Base-by-base conservation (phyloP, 108 stramenopile species). In the Aurantiochytrium sp. region DNA sequence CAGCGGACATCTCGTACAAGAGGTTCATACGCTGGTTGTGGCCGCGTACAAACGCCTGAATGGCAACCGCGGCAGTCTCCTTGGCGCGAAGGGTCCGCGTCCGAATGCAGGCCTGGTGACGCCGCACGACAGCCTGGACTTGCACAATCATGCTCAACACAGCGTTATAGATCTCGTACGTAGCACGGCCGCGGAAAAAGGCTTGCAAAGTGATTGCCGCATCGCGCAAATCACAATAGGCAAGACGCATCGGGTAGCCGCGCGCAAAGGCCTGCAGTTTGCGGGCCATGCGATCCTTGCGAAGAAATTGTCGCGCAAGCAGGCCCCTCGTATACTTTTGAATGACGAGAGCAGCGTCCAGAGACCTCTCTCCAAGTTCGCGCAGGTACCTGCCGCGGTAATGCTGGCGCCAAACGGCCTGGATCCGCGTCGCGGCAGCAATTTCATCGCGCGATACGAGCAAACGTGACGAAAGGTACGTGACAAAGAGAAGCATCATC, bases 381-480 rank as follows among this genome's bases (percentile, higher is more conserved):
- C 76, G 76, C 76, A 83, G 49, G 23, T 28, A 83, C 76, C 49
- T 53, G n/a, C 23, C 45, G n/a, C 51, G 45, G 8, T 23, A 45
- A 18, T 91, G 87, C 19, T 87, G 87, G 19, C 90, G 89, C 88
- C 90, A 92, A 28, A 45, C 35, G 25, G 60, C 53, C 89, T 93
- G 93, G 18, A 93, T 60, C 16, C 42, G 60, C 12, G 87, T 83
- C 58, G 92, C 88, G 2, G 97, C 95, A 42, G 92, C 89, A 45
- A 96, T 93, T 87, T 97, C 96, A 57, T 88, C 83, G 88, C 95
- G 96, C 4, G 96, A 96, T 57, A 96, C 96, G 90, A 96, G 93
- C 29, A 98, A 90, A 12, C 98, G 94, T 5, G 96, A 95, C 89
- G 95, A 97, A 12, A 97, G 91, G 88, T 96, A 97, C 0, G 95